Evolutionary conservation across 164 flowering plant species (phyloP), one percentile per base, ranked within the genome.

Genomic region (Amborella trichopoda): DNA sequence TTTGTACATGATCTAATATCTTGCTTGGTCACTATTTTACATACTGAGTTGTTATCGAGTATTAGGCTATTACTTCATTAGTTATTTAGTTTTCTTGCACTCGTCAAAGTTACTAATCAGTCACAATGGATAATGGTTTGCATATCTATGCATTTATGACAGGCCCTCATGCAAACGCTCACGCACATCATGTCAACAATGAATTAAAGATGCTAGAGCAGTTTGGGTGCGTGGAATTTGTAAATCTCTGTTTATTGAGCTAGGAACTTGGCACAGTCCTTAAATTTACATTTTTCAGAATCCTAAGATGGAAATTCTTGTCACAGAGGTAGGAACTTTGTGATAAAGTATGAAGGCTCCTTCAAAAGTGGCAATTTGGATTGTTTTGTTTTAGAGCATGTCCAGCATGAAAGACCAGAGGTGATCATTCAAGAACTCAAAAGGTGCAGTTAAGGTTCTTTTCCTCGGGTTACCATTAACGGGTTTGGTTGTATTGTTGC

Each of bases 371-470:
- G 62, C 38, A 64, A 54, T 54, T 64, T 72, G 40, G 85, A 81
- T 23, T 87, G 90, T 65, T 74, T 83, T 63, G 77, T 87, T 52
- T 61, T 86, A 26, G 78, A 83, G 71, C 83, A 91, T 70, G 81
- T 93, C 52, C 76, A 78, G 44, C 96, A 91, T 68, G 96, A 91
- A 48, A 69, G 94, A 56, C 99, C 99, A 27, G 99, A 91, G 90
- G 96, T 90, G 67, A 59, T 56, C 51, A 23, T 1, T 12, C 32
- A n/a, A n/a, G n/a, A n/a, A n/a, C n/a, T n/a, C n/a, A n/a, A n/a
- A n/a, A n/a, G n/a, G n/a, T n/a, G n/a, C n/a, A n/a, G n/a, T n/a
- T n/a, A n/a, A n/a, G n/a, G 5, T 55, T 39, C 44, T 24, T 48
- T 26, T 23, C 40, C 44, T 60, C 18, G 34, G 43, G 18, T 42